Evolutionary conservation across 2,329 filamentous ascomycete genomes (phyloP), one percentile per base, ranked within the genome.

Genomic region (Colletotrichum sojae): DNA sequence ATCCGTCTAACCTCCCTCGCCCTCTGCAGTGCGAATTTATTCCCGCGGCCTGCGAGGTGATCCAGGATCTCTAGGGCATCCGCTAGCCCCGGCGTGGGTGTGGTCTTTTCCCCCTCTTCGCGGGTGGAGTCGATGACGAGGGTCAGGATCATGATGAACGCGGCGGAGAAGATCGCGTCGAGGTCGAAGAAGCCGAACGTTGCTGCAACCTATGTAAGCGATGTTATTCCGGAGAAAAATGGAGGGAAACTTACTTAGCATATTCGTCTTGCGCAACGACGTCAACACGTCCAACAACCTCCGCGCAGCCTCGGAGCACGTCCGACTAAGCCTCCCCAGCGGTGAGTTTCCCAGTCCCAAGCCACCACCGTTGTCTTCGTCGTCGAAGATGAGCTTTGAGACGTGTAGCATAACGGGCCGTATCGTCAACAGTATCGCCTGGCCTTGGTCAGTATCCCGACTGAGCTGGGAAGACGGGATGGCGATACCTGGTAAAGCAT

Each of bases 11-110:
- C 65, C 15, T 68, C 65, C 13, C 40, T 53, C 18, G 65, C 65
- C 10, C 65, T 15, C 15, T 68, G 65, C 5, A 64, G 31, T 1
- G 75, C 75, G 46, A 76, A 76, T 0, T 70, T 71, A 54, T 77
- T 77, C 6, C 75, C 74, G 4, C 73, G 66, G 2, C 74, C 75
- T 10, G 71, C 75, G 0, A 77, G 71, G 20, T 77, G 73, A 39
- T 77, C 75, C n/a, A 77, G 64, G 12, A 75, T 76, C 22, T 75
- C 75, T 39, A 77, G 20, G 0, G 75, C 75, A 2, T 77, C 74
- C 0, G 71, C 63, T 5, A 77, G 52, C 2, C 75, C 75, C 0
- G 75, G 75, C 5, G 71, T 73, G 0, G 76, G 73, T 2, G 71
- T 72, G 18, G 77, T 73, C 5, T 73, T 75, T 13, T 74, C 64